Evolutionary conservation across 2,329 filamentous ascomycete genomes (phyloP), one percentile per base, ranked within the genome.

Genomic region (Acephala macrosclerotiorum): DNA sequence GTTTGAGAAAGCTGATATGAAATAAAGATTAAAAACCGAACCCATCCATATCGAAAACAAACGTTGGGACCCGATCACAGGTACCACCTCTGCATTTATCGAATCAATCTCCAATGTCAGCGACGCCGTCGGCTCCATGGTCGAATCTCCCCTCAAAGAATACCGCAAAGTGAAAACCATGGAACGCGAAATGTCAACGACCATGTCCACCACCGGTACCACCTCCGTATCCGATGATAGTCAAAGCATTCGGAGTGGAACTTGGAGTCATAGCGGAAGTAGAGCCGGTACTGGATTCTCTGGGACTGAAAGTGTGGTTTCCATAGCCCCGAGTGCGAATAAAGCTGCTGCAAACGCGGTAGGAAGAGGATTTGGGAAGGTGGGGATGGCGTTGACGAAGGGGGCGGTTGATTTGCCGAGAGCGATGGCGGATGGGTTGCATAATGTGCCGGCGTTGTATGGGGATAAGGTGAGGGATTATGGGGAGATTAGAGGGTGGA

Each of bases 401-500:
- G 63, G 62, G 1, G 40, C 80, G 12, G 25, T 71, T 35, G 68
- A 70, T 64, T 20, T 70, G 3, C 68, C 68, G 4, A 18, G 71
- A 3, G 69, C 70, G 2, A 22, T 70, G 14, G 55, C 68, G 7
- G 69, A 72, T 35, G 68, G 70, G 3, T 35, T 72, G 11, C 57
- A 65, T 22, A 56, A 61, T 47, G 35, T 68, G 2, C 70, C 68
- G 2, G 47, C 20, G 11, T 35, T 71, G 3, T 72, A 70, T 45
- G 0, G 90, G 93, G 83, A 92, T 94, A 76, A 90, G 96, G 68
- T 91, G 90, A 55, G 80, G 96, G 59, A 91, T 90, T 0, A 79
- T 96, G 45, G 91, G 92, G 91, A 91, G 69, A 90, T 97, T 4
- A 93, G 91, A 0, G 90, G 89, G 57, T 80, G 96, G 64, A 84